A percentile compares a stretch with the other conserved stretches of the same genome.
Evolutionary conservation across 768 basidiomycete genomes (phyloP).

Genomic region (Leccinellum albellum): DNA sequence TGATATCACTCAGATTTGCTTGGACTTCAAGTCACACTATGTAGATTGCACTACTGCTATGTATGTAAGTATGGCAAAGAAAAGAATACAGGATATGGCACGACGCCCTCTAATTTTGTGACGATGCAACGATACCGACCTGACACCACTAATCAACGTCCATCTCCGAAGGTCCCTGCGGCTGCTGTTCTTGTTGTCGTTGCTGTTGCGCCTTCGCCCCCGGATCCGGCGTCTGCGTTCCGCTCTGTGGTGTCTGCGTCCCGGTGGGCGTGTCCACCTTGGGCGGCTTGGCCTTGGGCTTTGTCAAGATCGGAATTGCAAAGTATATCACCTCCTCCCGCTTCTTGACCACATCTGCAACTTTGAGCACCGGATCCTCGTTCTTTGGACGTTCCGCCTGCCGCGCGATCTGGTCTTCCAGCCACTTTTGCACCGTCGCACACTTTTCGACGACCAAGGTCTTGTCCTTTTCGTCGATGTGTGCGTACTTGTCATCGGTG

Average conservation of each 20-base stretch:
- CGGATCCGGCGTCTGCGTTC: constrained; percentile 53
- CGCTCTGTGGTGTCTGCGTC: constrained; percentile 70
- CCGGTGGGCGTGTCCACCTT: constrained; percentile 50
- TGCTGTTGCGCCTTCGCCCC: constrained; percentile 31
- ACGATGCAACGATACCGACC: neutral
- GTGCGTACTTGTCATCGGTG: constrained; percentile 78
- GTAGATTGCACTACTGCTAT: constrained; percentile 8
- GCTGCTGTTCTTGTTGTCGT: constrained; percentile 28
- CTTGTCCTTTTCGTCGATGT: constrained; percentile 88
- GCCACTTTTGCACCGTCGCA: constrained; percentile 90
- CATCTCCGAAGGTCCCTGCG: constrained; percentile 65
- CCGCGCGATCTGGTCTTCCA: constrained; percentile 84
- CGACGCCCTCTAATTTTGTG: neutral
- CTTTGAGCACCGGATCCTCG: constrained; percentile 78
- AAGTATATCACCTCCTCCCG: constrained; percentile 90
- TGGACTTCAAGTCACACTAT: constrained; percentile 1
- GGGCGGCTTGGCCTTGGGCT: constrained; percentile 85
- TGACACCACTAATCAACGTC: constrained; percentile 63
- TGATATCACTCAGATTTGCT: constrained; percentile 4
- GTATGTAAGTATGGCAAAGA: constrained; percentile 11
- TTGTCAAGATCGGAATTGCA: constrained; percentile 84
- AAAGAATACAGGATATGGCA: neutral
- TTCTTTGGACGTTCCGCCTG: constrained; percentile 91
- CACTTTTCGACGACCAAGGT: constrained; percentile 84
- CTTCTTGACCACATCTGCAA: constrained; percentile 84